Base-by-base conservation (phyloP, 1,284 basidiomycete genomes). In the Thelephora terrestris region DNA sequence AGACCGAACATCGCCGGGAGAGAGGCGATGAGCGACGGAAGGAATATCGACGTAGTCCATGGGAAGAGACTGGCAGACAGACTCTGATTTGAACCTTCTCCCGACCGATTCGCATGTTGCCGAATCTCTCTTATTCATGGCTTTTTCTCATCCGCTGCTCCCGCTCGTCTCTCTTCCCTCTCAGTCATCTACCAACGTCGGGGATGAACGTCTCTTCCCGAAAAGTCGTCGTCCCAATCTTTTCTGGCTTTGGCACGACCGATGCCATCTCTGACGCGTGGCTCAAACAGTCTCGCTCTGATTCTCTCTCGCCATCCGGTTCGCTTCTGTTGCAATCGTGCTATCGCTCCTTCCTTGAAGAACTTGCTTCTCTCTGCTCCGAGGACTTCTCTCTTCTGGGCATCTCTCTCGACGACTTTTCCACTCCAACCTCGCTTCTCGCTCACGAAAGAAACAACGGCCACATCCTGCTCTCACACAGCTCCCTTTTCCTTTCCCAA, bases 1-100 rank as follows among this genome's bases (percentile, higher is more conserved):
- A 14, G 29, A 14, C 12, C 29, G 29, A 32, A 10, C 29, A 32
- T 32, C 29, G 9, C 14, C 14, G 7, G 6, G 29, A 25, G 65
- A 64, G 17, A 79, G 66, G 2, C 69, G 68, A 10, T 69, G 66
- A 0, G 71, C 75, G 43, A 68, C 69, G 16, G 66, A 45, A 0
- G 77, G 77, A 35, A 79, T 64, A 2, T 73, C 68, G 47, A 78
- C 67, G 55, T 78, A 79, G 46, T 75, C 73, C 29, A 78, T 63
- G 17, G n/a, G n/a, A n/a, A n/a, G n/a, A n/a, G n/a, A n/a, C n/a
- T n/a, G n/a, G n/a, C n/a, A n/a, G n/a, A n/a, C n/a, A n/a, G n/a
- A n/a, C n/a, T n/a, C n/a, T n/a, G n/a, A n/a, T n/a, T n/a, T n/a
- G n/a, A n/a, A n/a, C n/a, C n/a, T n/a, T n/a, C n/a, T n/a, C n/a